These are phyloP conservation scores for Tylopilus sp. DNA, from an alignment of 768 basidiomycete species.

Conservation along the genomic window DNA sequence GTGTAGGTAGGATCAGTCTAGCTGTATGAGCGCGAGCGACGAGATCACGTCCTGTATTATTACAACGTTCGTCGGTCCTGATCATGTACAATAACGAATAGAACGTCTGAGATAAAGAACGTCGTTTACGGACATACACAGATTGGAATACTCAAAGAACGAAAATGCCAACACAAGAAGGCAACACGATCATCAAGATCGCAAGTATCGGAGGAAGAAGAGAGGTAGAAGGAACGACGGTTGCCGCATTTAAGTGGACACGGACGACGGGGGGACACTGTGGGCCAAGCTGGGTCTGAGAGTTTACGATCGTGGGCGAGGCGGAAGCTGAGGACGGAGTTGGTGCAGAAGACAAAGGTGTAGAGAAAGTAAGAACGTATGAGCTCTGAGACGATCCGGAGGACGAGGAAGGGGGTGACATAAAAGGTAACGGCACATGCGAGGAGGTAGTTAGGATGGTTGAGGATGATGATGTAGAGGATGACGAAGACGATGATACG, in stretches of 20 bases:
- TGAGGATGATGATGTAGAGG: not conserved
- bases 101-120: not conserved
- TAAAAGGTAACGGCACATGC: not conserved
- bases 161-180: constrained; percentile 25
- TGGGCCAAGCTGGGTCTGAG: constrained; percentile 21
- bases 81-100: not conserved
- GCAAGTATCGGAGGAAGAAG: constrained; percentile 19
- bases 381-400: not conserved
- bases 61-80: not conserved
- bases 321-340: not conserved
- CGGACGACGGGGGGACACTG: constrained; percentile 19
- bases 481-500: not conserved
- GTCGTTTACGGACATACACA: not conserved
- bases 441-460: too few species aligned
- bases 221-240: constrained; percentile 4
- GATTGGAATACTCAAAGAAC: constrained; percentile 18
- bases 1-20: not conserved
- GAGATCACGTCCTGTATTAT: not conserved
- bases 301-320: constrained; percentile 2
- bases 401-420: not conserved
- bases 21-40: not conserved
- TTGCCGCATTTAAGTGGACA: constrained; percentile 5
- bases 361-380: not conserved
- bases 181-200: constrained; percentile 25
- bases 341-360: not conserved